Conservation (phyloP, 495 filamentous ascomycete species). For the Aspergillus haitiensis region DNA sequence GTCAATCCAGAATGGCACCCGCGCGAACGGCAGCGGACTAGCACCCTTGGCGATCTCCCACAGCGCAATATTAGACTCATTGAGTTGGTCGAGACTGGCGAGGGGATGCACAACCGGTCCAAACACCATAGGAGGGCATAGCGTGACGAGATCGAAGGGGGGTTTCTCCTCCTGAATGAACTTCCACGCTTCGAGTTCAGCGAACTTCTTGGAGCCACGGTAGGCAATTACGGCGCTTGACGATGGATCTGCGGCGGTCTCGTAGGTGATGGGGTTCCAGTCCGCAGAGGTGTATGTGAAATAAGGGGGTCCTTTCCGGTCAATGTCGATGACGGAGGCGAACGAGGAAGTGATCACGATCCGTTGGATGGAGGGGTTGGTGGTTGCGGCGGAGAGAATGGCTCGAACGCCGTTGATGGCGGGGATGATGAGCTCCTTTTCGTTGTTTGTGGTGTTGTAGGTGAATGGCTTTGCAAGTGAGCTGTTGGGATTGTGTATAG, state of each 20-base stretch:
- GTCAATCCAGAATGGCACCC: conserved; percentile 46
- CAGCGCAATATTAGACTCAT: conserved; percentile 34
- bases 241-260: conserved; percentile 46
- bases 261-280: conserved; percentile 73
- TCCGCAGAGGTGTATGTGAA: conserved; percentile 62
- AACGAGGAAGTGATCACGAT: conserved; percentile 77
- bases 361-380: conserved; percentile 62
- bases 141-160: conserved; percentile 65
- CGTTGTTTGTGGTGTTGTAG: conserved; percentile 50
- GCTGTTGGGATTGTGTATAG: conserved; percentile 2
- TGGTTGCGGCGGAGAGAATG: conserved; percentile 53
- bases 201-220: conserved; percentile 59
- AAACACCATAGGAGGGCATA: conserved; percentile 55
- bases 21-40: conserved; percentile 30
- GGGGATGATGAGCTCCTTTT: conserved; percentile 70
- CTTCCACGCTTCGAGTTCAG: conserved; percentile 54
- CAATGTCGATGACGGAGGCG: conserved; percentile 59
- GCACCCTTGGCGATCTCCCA: conserved; percentile 32
- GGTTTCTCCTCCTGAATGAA: conserved; percentile 66
- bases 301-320: conserved; percentile 36
- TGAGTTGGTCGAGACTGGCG: conserved; percentile 28
- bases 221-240: conserved; percentile 54
- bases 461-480: conserved; percentile 24
- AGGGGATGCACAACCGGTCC: conserved; percentile 47
- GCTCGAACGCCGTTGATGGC: conserved; percentile 70